A percentile compares a stretch with the other conserved stretches of the same genome.
These are phyloP conservation scores for Teunomyces aglyptinius DNA, from an alignment of 805 yeast species.

Conservation along the genomic window DNA sequence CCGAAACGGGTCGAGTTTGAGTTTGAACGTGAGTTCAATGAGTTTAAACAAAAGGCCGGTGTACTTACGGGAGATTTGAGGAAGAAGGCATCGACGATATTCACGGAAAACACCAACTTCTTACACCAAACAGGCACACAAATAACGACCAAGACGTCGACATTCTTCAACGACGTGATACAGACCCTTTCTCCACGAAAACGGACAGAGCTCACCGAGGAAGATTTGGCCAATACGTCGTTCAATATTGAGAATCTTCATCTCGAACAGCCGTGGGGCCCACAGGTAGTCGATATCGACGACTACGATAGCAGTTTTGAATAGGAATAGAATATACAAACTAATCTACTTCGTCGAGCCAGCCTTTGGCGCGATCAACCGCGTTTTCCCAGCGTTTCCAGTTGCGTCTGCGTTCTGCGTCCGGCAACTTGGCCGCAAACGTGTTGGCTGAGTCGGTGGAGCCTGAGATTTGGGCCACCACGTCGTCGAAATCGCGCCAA, in stretches of 20 bases:
- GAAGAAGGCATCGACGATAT: slow-evolving; percentile 11
- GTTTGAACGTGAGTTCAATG: not conserved
- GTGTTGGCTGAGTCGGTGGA: slow-evolving; percentile 22
- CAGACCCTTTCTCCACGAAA: slow-evolving; percentile 26
- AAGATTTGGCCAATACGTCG: slow-evolving; percentile 23
- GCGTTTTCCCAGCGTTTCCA: slow-evolving; percentile 87
- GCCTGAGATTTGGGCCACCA: slow-evolving; percentile 41
- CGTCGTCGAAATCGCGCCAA: slow-evolving; percentile 77
- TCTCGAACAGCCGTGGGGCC: slow-evolving; percentile 2
- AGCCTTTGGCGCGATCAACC: slow-evolving; percentile 73
- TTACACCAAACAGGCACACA: slow-evolving; percentile 13
- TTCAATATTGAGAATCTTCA: slow-evolving; percentile 25
- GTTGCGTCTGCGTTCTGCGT: slow-evolving; percentile 54
- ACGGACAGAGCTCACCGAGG: slow-evolving; percentile 1
- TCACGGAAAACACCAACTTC: slow-evolving; percentile 2
- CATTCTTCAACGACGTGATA: slow-evolving; percentile 24
- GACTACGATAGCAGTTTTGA: slow-evolving; percentile 23
- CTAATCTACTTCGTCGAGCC: slow-evolving; percentile 52
- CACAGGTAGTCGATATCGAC: slow-evolving; percentile 17
- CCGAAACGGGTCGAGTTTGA: not conserved
- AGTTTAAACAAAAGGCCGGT: not conserved
- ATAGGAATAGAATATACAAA: not conserved
- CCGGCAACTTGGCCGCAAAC: slow-evolving; percentile 47
- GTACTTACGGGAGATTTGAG: not conserved
- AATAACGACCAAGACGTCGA: slow-evolving; percentile 24